Conservation (phyloP, 768 basidiomycete species). For the Auricularia heimuer region DNA sequence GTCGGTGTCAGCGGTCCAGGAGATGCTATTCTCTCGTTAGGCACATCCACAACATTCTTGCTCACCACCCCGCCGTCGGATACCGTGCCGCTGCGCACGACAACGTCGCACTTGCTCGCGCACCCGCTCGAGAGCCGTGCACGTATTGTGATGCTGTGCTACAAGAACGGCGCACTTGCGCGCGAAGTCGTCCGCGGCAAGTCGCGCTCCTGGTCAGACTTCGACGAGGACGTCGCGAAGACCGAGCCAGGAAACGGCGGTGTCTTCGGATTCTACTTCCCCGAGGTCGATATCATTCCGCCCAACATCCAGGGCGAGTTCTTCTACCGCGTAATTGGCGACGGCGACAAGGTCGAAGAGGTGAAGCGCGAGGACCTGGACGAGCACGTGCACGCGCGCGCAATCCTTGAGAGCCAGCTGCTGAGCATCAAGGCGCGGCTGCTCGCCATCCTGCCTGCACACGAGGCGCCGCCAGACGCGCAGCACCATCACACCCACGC, state of each 20-base stretch:
- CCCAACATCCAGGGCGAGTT: slow-evolving; percentile 63
- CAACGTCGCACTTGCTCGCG: slow-evolving; percentile 63
- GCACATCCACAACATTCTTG: slow-evolving; percentile 81
- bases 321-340: slow-evolving; percentile 35
- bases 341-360: slow-evolving; percentile 20
- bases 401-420: slow-evolving; percentile 78
- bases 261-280: slow-evolving; percentile 67
- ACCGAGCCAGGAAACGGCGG: slow-evolving; percentile 50
- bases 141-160: slow-evolving; percentile 86
- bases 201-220: slow-evolving; percentile 50
- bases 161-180: slow-evolving; percentile 80
- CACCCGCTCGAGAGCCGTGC: slow-evolving; percentile 50
- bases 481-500: not conserved
- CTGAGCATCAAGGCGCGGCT: slow-evolving; percentile 70
- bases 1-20: slow-evolving; percentile 63
- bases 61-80: slow-evolving; percentile 62
- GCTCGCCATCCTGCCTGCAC: slow-evolving; percentile 49
- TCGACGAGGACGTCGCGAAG: slow-evolving; percentile 53
- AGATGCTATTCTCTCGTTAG: slow-evolving; percentile 77
- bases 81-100: slow-evolving; percentile 56
- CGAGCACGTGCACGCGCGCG: slow-evolving; percentile 48
- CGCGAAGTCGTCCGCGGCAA: slow-evolving; percentile 70
- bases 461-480: slow-evolving; percentile 26
- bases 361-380: slow-evolving; percentile 6
- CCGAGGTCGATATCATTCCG: slow-evolving; percentile 81